These are phyloP conservation scores for Phallus indusiatus DNA, from an alignment of 768 basidiomycete species.

Conservation along the genomic window DNA sequence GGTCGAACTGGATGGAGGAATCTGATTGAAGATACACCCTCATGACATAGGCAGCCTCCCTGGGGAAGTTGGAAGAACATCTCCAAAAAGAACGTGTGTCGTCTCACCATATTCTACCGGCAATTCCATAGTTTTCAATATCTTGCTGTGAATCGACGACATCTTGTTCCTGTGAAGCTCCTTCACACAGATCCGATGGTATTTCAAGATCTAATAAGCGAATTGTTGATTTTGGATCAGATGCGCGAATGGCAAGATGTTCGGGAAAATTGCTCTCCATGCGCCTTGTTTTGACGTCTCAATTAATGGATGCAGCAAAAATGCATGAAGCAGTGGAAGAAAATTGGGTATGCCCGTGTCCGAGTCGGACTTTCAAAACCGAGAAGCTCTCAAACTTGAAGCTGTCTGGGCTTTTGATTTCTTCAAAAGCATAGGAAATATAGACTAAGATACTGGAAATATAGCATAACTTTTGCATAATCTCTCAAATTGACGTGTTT, in stretches of 20 bases:
- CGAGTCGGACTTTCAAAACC: too few relatives aligned
- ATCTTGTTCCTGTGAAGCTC: background rate
- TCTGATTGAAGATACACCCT: constrained; percentile 41
- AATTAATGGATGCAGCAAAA: too few relatives aligned
- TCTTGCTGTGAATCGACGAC: constrained; percentile 33
- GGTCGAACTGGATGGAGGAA: constrained; percentile 39
- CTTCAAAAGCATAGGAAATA: too few relatives aligned
- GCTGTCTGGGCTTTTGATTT: too few relatives aligned
- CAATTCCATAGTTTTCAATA: constrained; percentile 70
- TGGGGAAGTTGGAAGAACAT: constrained; percentile 19
- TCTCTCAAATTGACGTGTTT: too few relatives aligned
- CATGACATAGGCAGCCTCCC: constrained; percentile 68
- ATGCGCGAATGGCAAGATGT: constrained; percentile 1
- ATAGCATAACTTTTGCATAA: too few relatives aligned
- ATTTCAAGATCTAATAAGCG: background rate
- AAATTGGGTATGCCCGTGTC: too few relatives aligned
- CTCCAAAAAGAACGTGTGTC: background rate
- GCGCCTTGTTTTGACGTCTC: too few relatives aligned
- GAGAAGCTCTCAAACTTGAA: too few relatives aligned
- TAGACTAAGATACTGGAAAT: too few relatives aligned
- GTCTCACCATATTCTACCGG: constrained; percentile 71
- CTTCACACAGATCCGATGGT: background rate
- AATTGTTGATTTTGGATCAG: background rate
- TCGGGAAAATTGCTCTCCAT: constrained; percentile 3
- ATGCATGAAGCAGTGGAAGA: too few relatives aligned